A percentile compares a stretch with the other conserved stretches of the same genome.
Evolutionary conservation across 176 grass and related monocot genomes (phyloP).

Genomic region (maize (Zea mays)): Zm-B73-REFERENCE-NAM-5.0 NC_050103.1:146726501-146727000

Average conservation of each 20-base stretch:
- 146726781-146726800: conserved; percentile 33
- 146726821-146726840: too few species aligned
- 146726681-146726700: conserved; percentile 14
- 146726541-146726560: too few species aligned
- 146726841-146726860: conserved; percentile 42
- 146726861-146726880: conserved; percentile 42
- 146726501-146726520: too few species aligned
- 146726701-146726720: conserved; percentile 16
- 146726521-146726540: too few species aligned
- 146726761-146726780: conserved; percentile 30
- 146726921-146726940: conserved; percentile 17
- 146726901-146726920: neutral
- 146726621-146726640: too few species aligned
- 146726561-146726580: too few species aligned
- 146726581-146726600: too few species aligned
- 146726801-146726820: conserved; percentile 38
- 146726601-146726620: too few species aligned
- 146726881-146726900: conserved; percentile 34
- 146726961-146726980: neutral
- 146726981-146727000: conserved; percentile 30
- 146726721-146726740: conserved; percentile 22
- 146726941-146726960: conserved; percentile 18
- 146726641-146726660: neutral
- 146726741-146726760: conserved; percentile 29
- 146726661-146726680: neutral